Evolutionary conservation across 495 filamentous ascomycete genomes (phyloP).

Genomic region (Schizothecium vesticola): DNA sequence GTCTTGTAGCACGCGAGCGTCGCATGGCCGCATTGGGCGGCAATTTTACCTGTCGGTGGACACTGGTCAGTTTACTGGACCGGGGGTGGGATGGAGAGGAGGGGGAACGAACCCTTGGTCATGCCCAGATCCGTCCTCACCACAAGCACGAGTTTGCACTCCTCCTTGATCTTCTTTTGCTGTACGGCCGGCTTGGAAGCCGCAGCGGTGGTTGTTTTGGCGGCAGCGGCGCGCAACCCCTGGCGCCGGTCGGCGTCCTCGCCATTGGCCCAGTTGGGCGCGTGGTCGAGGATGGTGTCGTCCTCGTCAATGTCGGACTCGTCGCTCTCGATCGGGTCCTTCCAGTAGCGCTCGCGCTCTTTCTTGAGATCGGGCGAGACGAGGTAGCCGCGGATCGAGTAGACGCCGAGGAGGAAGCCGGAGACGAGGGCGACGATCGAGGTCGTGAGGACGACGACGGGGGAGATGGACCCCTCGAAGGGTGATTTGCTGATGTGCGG

Average conservation of each 20-base stretch:
- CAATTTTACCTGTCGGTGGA: conserved; percentile 74
- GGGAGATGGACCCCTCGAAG: not conserved
- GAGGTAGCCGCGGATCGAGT: conserved; percentile 46
- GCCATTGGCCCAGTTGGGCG: conserved; percentile 54
- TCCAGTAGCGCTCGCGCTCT: conserved; percentile 27
- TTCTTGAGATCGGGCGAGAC: conserved; percentile 38
- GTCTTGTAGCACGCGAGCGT: conserved; percentile 95
- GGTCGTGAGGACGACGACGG: conserved; percentile 51
- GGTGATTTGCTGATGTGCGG: not conserved
- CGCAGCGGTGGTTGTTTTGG: conserved; percentile 12
- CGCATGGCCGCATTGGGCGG: conserved; percentile 91
- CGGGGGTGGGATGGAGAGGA: too few relatives aligned
- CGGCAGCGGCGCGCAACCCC: conserved; percentile 32
- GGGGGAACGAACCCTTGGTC: conserved; percentile 69
- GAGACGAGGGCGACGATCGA: conserved; percentile 56
- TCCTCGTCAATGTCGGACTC: conserved; percentile 49
- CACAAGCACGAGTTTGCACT: conserved; percentile 90
- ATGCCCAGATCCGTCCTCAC: conserved; percentile 92
- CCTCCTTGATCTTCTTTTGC: conserved; percentile 53
- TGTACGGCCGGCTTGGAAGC: conserved; percentile 23
- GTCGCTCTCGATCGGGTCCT: conserved; percentile 45
- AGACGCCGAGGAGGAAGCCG: conserved; percentile 56
- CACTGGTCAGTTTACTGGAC: not conserved
- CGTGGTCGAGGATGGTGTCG: conserved; percentile 50
- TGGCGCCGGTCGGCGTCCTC: conserved; percentile 44